phyloP scores from a whole-genome alignment of 257 asterid genomes.

The Rhazya stricta region DNA sequence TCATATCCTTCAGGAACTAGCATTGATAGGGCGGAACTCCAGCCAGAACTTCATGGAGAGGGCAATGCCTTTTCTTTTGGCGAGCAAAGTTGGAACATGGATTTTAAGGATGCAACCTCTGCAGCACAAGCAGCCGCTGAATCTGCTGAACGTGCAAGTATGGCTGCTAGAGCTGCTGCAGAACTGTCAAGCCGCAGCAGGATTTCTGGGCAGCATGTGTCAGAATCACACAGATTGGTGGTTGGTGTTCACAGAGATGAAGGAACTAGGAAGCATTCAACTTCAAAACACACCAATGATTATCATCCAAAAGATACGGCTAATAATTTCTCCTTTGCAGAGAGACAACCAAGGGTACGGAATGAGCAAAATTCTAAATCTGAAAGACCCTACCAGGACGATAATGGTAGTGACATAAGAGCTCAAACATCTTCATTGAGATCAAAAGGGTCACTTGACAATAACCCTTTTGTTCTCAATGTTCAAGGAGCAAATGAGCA shows the following conservation, averaged over 20 bases:
- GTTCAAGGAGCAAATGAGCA: slow-evolving; percentile 29
- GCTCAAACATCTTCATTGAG: slow-evolving; percentile 28
- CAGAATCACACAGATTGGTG: slow-evolving; percentile 37
- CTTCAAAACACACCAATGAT: slow-evolving; percentile 24
- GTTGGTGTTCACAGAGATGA: slow-evolving; percentile 30
- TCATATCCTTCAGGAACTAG: slow-evolving; percentile 19
- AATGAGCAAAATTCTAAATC: slow-evolving; percentile 25
- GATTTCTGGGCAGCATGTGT: slow-evolving; percentile 32
- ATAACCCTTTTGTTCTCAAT: slow-evolving; percentile 25
- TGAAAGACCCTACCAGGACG: slow-evolving; percentile 25
- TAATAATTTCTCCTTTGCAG: slow-evolving; percentile 23
- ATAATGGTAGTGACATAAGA: slow-evolving; percentile 28
- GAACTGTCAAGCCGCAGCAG: slow-evolving; percentile 54
- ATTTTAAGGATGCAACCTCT: slow-evolving; percentile 83
- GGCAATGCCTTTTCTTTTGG: slow-evolving; percentile 25
- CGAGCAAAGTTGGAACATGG: slow-evolving; percentile 57
- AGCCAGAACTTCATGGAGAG: slow-evolving; percentile 34
- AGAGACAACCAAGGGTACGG: slow-evolving; percentile 25
- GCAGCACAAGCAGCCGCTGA: slow-evolving; percentile 95
- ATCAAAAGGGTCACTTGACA: slow-evolving; percentile 35
- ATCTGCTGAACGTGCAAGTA: slow-evolving; percentile 83
- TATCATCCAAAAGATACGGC: slow-evolving; percentile 30
- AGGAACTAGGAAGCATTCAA: slow-evolving; percentile 24
- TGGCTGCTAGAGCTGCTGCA: slow-evolving; percentile 93
- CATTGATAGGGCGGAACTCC: slow-evolving; percentile 20